A percentile compares a stretch with the other conserved stretches of the same genome.
These are phyloP conservation scores for Termitomyces sp. DNA, from an alignment of 768 basidiomycete species.

Conservation along the genomic window DNA sequence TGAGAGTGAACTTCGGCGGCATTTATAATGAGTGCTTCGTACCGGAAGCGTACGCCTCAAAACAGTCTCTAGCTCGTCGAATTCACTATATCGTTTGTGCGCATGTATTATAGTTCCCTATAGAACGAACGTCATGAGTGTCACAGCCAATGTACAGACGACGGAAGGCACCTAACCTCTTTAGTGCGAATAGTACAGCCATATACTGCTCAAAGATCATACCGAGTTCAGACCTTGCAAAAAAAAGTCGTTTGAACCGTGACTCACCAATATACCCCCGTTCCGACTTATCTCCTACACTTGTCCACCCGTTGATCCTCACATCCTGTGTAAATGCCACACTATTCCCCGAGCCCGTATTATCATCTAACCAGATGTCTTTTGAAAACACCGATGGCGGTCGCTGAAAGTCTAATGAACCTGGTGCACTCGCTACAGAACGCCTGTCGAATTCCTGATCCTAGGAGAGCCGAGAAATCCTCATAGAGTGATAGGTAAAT, in stretches of 20 bases:
- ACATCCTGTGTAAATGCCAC: constrained; percentile 60
- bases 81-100: constrained; percentile 64
- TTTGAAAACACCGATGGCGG: constrained; percentile 56
- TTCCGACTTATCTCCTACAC: constrained; percentile 60
- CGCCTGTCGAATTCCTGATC: constrained; percentile 9
- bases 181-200: constrained; percentile 66
- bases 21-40: constrained; percentile 12
- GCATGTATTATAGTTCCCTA: constrained; percentile 60
- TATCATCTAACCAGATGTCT: constrained; percentile 68
- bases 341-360: constrained; percentile 46
- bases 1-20: background rate
- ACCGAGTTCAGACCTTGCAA: background rate
- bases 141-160: background rate
- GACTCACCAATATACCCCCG: constrained; percentile 56
- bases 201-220: constrained; percentile 39
- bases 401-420: constrained; percentile 20
- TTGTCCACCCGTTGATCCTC: constrained; percentile 63
- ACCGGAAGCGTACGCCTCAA: constrained; percentile 52
- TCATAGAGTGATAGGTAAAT: background rate
- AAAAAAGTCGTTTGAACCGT: background rate
- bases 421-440: constrained; percentile 16
- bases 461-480: background rate
- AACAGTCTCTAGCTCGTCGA: constrained; percentile 44
- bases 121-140: background rate
- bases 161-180: constrained; percentile 29